Evolutionary conservation across 2,329 filamentous ascomycete genomes (phyloP).

Genomic region (Fusarium sp.): DNA sequence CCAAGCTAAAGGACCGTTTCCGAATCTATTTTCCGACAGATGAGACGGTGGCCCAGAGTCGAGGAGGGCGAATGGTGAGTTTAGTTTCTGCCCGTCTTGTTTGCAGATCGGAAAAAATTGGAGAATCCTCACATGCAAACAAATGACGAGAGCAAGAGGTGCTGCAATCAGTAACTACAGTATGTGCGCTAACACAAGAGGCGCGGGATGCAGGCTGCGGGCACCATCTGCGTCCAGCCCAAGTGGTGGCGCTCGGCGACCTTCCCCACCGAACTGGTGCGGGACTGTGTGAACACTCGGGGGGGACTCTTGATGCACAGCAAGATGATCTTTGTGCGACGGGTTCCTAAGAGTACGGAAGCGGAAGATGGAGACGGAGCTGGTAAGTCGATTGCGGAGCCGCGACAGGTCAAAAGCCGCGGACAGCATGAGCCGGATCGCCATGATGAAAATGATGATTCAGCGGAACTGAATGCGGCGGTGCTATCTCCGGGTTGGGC

Average conservation of each 20-base stretch:
- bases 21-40: constrained; percentile 85
- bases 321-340: constrained; percentile 74
- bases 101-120: constrained; percentile 28
- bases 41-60: constrained; percentile 74
- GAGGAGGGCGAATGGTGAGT: constrained; percentile 68
- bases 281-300: constrained; percentile 80
- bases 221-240: constrained; percentile 83
- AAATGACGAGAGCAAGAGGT: neutral
- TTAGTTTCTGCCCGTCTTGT: constrained; percentile 20
- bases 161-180: constrained; percentile 25
- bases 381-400: constrained; percentile 24
- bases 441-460: neutral
- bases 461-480: constrained; percentile 37
- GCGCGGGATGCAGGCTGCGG: constrained; percentile 69
- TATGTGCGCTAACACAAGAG: constrained; percentile 40
- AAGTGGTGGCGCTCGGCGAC: constrained; percentile 76
- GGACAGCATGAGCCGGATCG: constrained; percentile 5
- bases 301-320: constrained; percentile 85
- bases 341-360: neutral
- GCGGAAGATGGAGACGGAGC: neutral
- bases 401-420: neutral
- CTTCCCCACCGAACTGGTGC: constrained; percentile 79
- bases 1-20: constrained; percentile 62
- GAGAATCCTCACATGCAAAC: constrained; percentile 33
- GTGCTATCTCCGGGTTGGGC: constrained; percentile 69